Evolutionary conservation across 208 protist species (phyloP), one percentile per base, ranked within the genome.

Genomic region (Leishmania major): DNA sequence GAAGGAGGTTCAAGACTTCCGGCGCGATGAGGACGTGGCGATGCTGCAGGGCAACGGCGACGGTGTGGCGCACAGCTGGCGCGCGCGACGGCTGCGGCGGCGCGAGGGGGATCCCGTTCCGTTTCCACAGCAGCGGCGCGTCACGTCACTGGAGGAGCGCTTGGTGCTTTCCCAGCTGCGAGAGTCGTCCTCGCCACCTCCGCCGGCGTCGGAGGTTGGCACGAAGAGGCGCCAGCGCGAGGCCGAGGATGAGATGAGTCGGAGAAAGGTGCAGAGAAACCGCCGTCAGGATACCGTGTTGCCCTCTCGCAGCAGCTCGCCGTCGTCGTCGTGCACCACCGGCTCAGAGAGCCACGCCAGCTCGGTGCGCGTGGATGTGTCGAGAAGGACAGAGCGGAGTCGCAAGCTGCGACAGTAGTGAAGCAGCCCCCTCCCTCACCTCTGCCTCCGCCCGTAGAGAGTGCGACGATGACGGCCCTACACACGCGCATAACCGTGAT

Each of bases 261-360:
- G 5, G 3, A 77, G 5, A 15, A 43, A 62, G 35, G 49, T 19
- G 75, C 47, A 11, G 13, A 66, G 51, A 0, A 0, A 57, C 4
- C 57, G 35, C 6, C 28, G 75, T 35, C n/a, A 53, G 3, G 0
- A 35, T 7, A 47, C 49, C 2, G 57, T 35, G 49, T 7, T 19
- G 40, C 49, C 57, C 17, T 78, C 51, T 31, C 19, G 11, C 10
- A 10, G 47, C 40, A 77, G 53, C 31, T 15, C 22, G 59, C 25
- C 11, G 51, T 67, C 67, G 37, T 62, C 57, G 3, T 19, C 25
- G 40, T 19, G 10, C 3, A 8, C 35, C 45, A 76, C 71, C 19
- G 85, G 80, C 45, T 60, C 78, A 6, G 67, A 77, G 4, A 88
- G 84, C 80, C 88, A 91, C 64, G 88, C 81, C n/a, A 91, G 88